phyloP scores from a whole-genome alignment of 202 grass and related monocot species.

The Dendrocalamus latiflorus region DNA sequence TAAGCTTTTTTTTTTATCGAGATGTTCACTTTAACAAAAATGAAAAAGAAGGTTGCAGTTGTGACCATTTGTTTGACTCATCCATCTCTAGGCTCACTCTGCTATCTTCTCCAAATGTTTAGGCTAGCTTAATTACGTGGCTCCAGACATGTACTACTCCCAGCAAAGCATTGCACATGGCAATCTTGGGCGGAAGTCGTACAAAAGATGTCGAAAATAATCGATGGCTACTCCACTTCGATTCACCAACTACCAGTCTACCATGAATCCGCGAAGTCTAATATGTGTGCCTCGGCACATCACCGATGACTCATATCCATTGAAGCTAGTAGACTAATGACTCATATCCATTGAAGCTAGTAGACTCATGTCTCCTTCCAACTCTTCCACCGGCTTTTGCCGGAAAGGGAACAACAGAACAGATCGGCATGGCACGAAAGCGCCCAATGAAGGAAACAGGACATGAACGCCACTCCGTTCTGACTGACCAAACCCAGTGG shows the following conservation, averaged over 20 bases:
- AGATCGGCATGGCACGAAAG: constrained; percentile 12
- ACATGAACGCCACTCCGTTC: constrained; percentile 34
- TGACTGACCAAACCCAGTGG: constrained; percentile 30
- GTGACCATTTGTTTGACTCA: neutral
- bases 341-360: neutral
- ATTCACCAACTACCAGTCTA: neutral
- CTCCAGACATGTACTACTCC: neutral
- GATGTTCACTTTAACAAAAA: neutral
- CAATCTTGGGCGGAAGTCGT: neutral
- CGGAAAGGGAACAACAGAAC: neutral
- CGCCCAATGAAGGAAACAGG: neutral
- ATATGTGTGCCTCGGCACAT: neutral
- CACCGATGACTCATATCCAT: constrained; percentile 28
- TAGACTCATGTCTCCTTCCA: neutral
- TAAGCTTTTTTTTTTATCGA: neutral
- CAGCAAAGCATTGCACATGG: neutral
- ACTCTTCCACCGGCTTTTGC: neutral
- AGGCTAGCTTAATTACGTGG: neutral
- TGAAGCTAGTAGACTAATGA: neutral
- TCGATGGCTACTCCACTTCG: neutral
- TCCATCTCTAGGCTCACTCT: neutral
- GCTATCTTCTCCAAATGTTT: neutral
- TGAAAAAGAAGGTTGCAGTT: neutral
- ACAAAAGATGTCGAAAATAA: neutral
- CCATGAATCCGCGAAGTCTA: neutral